A percentile compares a stretch with the other conserved stretches of the same genome.
Evolutionary conservation across 2,329 filamentous ascomycete species (phyloP).

Genomic region (Xylariaceae sp.): DNA sequence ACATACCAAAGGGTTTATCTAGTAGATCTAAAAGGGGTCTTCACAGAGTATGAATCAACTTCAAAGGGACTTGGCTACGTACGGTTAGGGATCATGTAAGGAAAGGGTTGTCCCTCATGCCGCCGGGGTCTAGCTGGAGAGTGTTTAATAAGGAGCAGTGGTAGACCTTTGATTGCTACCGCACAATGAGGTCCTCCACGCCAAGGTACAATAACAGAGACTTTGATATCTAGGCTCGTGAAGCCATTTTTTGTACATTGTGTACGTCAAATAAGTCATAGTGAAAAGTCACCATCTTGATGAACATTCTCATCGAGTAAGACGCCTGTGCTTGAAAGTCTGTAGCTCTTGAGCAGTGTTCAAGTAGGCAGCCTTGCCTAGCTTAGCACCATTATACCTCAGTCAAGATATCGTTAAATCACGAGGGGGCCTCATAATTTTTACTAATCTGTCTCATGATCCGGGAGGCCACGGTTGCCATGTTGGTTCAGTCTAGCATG

Average conservation of each 20-base stretch:
- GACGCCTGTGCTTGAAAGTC: too few species aligned
- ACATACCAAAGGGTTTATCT: constrained; percentile 25
- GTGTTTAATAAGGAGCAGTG: not conserved
- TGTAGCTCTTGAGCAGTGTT: too few species aligned
- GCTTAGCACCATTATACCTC: too few species aligned
- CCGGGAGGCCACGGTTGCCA: too few species aligned
- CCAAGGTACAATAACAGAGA: not conserved
- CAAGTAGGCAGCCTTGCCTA: too few species aligned
- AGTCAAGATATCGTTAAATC: too few species aligned
- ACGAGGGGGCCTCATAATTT: too few species aligned
- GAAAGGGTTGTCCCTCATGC: not conserved
- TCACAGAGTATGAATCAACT: constrained; percentile 37
- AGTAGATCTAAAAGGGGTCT: constrained; percentile 17
- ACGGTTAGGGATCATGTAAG: not conserved
- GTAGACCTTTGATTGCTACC: not conserved
- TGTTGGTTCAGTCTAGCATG: too few species aligned
- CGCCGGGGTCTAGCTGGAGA: not conserved
- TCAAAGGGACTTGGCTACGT: constrained; percentile 24
- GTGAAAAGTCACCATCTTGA: too few species aligned
- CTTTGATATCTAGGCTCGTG: not conserved
- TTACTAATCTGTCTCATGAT: too few species aligned
- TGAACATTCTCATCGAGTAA: too few species aligned
- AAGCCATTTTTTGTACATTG: not conserved
- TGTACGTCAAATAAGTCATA: not conserved
- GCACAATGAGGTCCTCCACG: not conserved